Base-by-base conservation (phyloP, 352 stramenopile species). In the Pythium guiyangense region DNA sequence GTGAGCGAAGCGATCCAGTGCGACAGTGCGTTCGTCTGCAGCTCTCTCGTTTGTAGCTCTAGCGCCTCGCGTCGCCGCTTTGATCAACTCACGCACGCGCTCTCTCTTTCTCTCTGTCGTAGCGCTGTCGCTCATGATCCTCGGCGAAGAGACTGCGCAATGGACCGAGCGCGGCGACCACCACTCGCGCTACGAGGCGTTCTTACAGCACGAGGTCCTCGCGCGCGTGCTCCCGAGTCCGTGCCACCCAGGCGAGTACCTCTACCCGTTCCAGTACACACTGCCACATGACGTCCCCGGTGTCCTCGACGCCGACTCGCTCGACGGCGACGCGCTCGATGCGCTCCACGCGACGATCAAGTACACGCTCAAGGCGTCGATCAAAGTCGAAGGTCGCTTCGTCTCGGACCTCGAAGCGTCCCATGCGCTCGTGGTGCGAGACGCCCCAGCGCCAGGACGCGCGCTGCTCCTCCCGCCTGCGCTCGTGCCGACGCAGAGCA, bases 341-440 rank as follows among this genome's bases (percentile, higher is more conserved):
- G 69, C 67, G 34, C 65, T 89, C 14, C 75, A 90, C 37, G 77
- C 77, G 4, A 88, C 73, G 15, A 92, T 92, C 63, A 85, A 88
- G 54, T 92, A 92, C 63, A 85, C 73, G 4, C 59, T 92, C 26
- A 87, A 79, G 42, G 78, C 78, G 27, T 73, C 71, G 6, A 74
- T 91, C 52, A 82, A 84, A 59, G 73, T 91, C 43, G 67, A 88
- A 39, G 77, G 77, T 34, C 68, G 76, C 47, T 89, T 91, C 57
- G 68, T 86, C 55, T 86, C 78, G 35, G 75, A 91, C 59, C 63
- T 91, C 50, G 77, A 91, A 67, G 64, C 77, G 10, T 73, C 70
- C 40, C 73, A 78, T 34, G 69, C 71, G 31, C 54, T 91, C 29
- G 73, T 72, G 12, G 63, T 91, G 25, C 77, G 67, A 17, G 67